Percentiles rank a stretch among this genome's conserved stretches.
Conservation (phyloP, 352 stramenopile species). For the Pythium insidiosum region DNA sequence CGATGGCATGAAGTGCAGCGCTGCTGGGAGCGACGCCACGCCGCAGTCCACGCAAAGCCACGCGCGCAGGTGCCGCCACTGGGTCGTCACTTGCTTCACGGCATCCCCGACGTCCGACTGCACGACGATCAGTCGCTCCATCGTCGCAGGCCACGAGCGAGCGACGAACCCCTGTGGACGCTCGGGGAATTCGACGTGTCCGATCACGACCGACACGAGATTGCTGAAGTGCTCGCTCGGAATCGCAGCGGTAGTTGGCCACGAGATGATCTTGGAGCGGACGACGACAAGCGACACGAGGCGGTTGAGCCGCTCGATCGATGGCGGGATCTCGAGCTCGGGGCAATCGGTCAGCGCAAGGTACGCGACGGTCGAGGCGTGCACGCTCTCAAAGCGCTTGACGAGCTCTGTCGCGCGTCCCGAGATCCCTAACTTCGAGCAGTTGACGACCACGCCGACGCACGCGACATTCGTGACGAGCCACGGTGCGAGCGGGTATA, state of each 20-base stretch:
- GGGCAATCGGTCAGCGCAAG: slow-evolving; percentile 1
- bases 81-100: not conserved
- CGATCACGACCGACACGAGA: not conserved
- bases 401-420: slow-evolving; percentile 1
- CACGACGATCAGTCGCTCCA: not conserved
- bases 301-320: not conserved
- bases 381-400: not conserved
- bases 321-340: not conserved
- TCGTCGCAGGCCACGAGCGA: not conserved
- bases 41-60: not conserved
- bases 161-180: not conserved
- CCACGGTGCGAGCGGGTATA: slow-evolving; percentile 4
- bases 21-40: not conserved
- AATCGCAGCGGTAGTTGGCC: not conserved
- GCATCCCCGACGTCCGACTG: not conserved
- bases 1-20: too few relatives aligned
- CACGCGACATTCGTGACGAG: slow-evolving; percentile 1
- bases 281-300: slow-evolving; percentile 1
- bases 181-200: not conserved
- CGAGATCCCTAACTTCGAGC: not conserved
- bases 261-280: not conserved
- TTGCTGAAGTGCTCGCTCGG: not conserved
- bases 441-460: slow-evolving; percentile 2
- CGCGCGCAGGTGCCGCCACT: not conserved
- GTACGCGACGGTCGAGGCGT: not conserved